Percentiles rank a stretch among this genome's conserved stretches.
phyloP scores from a whole-genome alignment of 2,329 filamentous ascomycete genomes.

The Sporothrix brasiliensis region DNA sequence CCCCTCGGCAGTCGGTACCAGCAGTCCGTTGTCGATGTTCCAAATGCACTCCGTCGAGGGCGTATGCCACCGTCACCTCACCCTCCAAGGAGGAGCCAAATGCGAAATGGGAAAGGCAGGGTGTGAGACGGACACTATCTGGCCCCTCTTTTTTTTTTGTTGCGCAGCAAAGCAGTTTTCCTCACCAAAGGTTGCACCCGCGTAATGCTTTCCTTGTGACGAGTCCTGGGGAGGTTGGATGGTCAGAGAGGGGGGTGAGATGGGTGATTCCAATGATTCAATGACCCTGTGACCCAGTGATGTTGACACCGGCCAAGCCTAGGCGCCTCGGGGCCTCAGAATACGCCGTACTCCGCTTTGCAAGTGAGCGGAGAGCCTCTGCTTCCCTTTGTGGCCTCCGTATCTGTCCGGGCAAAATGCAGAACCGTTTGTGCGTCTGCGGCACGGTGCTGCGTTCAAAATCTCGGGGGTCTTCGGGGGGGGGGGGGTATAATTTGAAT shows the following conservation, averaged over 20 bases:
- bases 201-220: conserved; percentile 15
- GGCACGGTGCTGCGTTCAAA: neutral
- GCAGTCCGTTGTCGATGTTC: neutral
- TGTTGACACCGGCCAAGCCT: neutral
- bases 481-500: neutral
- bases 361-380: neutral
- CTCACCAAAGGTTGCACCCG: conserved; percentile 4
- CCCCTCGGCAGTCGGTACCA: conserved; percentile 20
- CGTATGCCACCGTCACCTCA: neutral
- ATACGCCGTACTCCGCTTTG: conserved; percentile 11
- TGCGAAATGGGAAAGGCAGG: neutral
- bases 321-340: neutral
- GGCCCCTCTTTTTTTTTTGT: conserved; percentile 21
- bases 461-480: neutral
- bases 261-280: neutral
- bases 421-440: neutral
- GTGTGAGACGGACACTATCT: conserved; percentile 18
- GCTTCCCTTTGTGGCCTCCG: conserved; percentile 19
- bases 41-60: neutral
- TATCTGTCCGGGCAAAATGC: conserved; percentile 12
- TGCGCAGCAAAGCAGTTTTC: neutral
- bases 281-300: neutral
- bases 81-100: conserved; percentile 5
- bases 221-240: neutral
- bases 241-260: conserved; percentile 3